A percentile compares a stretch with the other conserved stretches of the same genome.
Conservation (phyloP, 176 grass and related monocot genomes). For the Cenchrus americanus region DNA sequence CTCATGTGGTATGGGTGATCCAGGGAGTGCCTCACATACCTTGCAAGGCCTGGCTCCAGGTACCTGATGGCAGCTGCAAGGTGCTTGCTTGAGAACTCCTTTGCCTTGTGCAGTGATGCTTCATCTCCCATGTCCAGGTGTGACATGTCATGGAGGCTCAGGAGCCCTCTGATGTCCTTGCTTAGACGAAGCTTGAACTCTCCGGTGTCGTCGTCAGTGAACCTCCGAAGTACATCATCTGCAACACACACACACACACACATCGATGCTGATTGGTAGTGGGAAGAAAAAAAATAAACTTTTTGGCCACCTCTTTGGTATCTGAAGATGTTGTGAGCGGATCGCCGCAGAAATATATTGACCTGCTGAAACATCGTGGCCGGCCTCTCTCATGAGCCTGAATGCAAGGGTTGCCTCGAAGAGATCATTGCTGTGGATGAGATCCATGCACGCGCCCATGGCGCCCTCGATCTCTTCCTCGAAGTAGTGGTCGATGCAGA, state of each 20-base stretch:
- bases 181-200: slow-evolving; percentile 48
- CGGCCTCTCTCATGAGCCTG: slow-evolving; percentile 53
- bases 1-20: slow-evolving; percentile 69
- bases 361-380: slow-evolving; percentile 49
- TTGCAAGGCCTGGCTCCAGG: slow-evolving; percentile 35
- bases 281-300: too few species aligned
- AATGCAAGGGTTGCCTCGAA: slow-evolving; percentile 40
- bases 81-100: slow-evolving; percentile 56
- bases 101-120: slow-evolving; percentile 52
- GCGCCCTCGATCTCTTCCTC: slow-evolving; percentile 27
- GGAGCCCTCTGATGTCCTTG: slow-evolving; percentile 50
- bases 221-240: slow-evolving; percentile 51
- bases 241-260: too few species aligned
- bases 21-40: slow-evolving; percentile 47
- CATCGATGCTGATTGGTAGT: background rate
- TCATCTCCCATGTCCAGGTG: slow-evolving; percentile 61
- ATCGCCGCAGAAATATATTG: background rate
- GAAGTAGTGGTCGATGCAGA: slow-evolving; percentile 62
- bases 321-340: background rate
- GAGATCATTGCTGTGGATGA: slow-evolving; percentile 17
- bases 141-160: slow-evolving; percentile 69
- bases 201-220: slow-evolving; percentile 18
- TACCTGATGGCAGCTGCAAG: slow-evolving; percentile 28
- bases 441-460: background rate
- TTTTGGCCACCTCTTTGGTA: too few species aligned